phyloP scores from a whole-genome alignment of 352 stramenopile genomes.

The Phytophthora gonapodyides region DNA sequence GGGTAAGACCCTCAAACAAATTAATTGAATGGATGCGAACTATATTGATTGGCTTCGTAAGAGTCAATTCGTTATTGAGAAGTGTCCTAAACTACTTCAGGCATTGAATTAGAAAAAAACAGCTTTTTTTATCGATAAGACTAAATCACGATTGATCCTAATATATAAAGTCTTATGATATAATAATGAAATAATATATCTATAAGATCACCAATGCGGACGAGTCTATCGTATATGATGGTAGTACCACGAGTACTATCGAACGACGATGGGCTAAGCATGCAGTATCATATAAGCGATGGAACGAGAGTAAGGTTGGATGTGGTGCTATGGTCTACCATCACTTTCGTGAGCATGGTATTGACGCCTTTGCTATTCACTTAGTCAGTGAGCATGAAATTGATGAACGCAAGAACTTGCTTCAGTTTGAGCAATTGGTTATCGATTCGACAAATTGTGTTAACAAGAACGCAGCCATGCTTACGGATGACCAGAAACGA shows the following conservation, averaged over 20 bases:
- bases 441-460: constrained; percentile 24
- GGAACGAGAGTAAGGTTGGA: neutral
- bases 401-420: constrained; percentile 13
- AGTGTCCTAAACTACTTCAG: constrained; percentile 3
- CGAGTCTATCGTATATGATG: constrained; percentile 2
- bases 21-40: too few relatives aligned
- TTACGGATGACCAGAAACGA: constrained; percentile 9
- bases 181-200: constrained; percentile 16
- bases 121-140: constrained; percentile 9
- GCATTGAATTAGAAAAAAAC: constrained; percentile 6
- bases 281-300: neutral
- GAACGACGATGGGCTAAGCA: neutral
- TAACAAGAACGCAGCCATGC: constrained; percentile 15
- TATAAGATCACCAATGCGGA: constrained; percentile 1
- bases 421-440: constrained; percentile 20
- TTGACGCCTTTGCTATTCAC: constrained; percentile 15
- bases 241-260: constrained; percentile 14
- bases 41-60: too few relatives aligned
- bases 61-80: constrained; percentile 11
- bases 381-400: constrained; percentile 23
- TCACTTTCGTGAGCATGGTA: constrained; percentile 17
- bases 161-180: constrained; percentile 17
- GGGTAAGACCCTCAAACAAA: neutral
- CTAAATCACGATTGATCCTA: neutral
- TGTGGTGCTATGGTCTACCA: constrained; percentile 12